Evolutionary conservation across 1,284 basidiomycete species (phyloP).

Genomic region (Cryptococcus sp.): DNA sequence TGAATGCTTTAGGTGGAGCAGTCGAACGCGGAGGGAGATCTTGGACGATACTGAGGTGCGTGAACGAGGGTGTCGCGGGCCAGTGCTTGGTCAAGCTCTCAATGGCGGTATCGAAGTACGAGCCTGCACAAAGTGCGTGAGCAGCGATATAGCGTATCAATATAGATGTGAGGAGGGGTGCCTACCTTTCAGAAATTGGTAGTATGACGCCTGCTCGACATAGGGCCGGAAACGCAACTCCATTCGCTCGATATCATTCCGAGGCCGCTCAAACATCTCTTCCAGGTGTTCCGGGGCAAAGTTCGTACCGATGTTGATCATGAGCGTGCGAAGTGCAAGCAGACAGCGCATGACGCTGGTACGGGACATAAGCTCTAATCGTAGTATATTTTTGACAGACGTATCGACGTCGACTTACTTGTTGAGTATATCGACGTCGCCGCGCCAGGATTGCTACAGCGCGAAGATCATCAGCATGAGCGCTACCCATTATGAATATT

Average conservation of each 20-base stretch:
- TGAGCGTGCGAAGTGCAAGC: conserved; percentile 37
- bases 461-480: not conserved
- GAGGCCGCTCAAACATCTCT: conserved; percentile 48
- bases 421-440: conserved; percentile 53
- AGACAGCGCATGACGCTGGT: conserved; percentile 46
- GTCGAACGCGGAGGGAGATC: conserved; percentile 50
- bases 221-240: conserved; percentile 54
- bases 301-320: conserved; percentile 53
- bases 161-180: not conserved
- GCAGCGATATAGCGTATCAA: not conserved
- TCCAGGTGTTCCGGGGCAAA: conserved; percentile 54
- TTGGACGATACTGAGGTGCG: conserved; percentile 51
- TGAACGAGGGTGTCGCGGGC: conserved; percentile 45
- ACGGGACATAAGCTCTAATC: not conserved
- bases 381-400: not conserved
- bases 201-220: conserved; percentile 52
- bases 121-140: conserved; percentile 31
- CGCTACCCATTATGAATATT: not conserved
- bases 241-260: conserved; percentile 41
- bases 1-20: conserved; percentile 37
- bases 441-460: conserved; percentile 46
- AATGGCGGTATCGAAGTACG: conserved; percentile 54
- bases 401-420: conserved; percentile 35
- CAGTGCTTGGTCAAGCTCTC: conserved; percentile 47
- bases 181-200: conserved; percentile 52